Conservation (phyloP, 495 filamentous ascomycete genomes). For the Talaromyces nanjingensis region DNA sequence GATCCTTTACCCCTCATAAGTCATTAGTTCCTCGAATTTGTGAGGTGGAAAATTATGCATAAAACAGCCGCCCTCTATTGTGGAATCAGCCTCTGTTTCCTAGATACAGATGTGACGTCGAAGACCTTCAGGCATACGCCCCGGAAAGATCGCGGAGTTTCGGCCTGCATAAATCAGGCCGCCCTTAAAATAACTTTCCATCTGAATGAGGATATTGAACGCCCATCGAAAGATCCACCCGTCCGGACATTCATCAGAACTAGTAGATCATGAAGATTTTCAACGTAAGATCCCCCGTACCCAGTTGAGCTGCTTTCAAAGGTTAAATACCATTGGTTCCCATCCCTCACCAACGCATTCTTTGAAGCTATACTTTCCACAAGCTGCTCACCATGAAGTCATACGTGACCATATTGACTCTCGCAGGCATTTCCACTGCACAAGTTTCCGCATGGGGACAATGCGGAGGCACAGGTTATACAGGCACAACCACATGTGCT, state of each 20-base stretch:
- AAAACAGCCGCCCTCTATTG: neutral
- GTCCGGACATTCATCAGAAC: neutral
- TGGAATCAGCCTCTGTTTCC: neutral
- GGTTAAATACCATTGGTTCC: neutral
- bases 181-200: too few species aligned
- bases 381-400: neutral
- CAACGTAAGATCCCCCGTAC: neutral
- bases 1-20: neutral
- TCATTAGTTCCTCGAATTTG: neutral
- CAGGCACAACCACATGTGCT: conserved; percentile 27
- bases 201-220: neutral
- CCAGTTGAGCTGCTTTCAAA: neutral
- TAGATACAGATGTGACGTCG: neutral
- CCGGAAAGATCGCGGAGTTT: neutral
- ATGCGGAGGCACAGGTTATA: conserved; percentile 31
- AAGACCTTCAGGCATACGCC: neutral
- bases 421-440: conserved; percentile 8
- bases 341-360: neutral
- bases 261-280: neutral
- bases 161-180: too few species aligned
- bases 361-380: neutral
- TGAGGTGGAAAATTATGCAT: neutral
- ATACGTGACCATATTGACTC: conserved; percentile 11
- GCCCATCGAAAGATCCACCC: neutral
- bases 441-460: conserved; percentile 16